A percentile compares a stretch with the other conserved stretches of the same genome.
phyloP scores from a whole-genome alignment of 768 basidiomycete genomes.

The Boletus tomentosulus region DNA sequence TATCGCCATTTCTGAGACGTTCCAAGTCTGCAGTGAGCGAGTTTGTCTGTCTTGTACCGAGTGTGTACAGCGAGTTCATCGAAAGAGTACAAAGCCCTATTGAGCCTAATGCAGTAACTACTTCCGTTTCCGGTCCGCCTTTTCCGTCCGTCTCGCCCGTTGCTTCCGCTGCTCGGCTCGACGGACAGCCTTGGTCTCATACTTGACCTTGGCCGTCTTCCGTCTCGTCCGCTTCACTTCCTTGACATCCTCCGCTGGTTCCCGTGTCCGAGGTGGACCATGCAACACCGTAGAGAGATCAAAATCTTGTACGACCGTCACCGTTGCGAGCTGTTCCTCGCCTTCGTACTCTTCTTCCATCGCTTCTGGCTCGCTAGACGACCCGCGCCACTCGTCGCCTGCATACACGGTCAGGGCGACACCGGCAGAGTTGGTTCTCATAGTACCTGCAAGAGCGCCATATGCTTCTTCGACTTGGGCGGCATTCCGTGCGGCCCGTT shows the following conservation, averaged over 20 bases:
- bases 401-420: constrained; percentile 12
- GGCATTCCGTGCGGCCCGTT: constrained; percentile 76
- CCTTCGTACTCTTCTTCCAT: constrained; percentile 74
- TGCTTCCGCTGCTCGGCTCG: constrained; percentile 61
- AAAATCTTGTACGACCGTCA: constrained; percentile 90
- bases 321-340: constrained; percentile 81
- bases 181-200: constrained; percentile 69
- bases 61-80: constrained; percentile 96
- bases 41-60: constrained; percentile 87
- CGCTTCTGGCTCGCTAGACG: constrained; percentile 31
- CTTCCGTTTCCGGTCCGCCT: constrained; percentile 65
- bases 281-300: constrained; percentile 64
- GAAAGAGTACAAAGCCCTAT: constrained; percentile 3
- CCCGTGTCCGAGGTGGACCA: constrained; percentile 30
- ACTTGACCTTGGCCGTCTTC: constrained; percentile 41
- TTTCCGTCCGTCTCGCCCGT: constrained; percentile 58
- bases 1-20: constrained; percentile 74
- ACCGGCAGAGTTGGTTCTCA: constrained; percentile 8
- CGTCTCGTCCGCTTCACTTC: constrained; percentile 16
- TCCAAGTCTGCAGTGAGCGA: constrained; percentile 86
- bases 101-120: background rate
- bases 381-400: constrained; percentile 44
- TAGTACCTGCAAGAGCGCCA: constrained; percentile 44
- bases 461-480: constrained; percentile 73
- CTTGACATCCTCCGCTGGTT: constrained; percentile 16